Percentiles rank a stretch among this genome's conserved stretches.
phyloP scores from a whole-genome alignment of 208 protist species.

The Trypanosoma avium region DNA sequence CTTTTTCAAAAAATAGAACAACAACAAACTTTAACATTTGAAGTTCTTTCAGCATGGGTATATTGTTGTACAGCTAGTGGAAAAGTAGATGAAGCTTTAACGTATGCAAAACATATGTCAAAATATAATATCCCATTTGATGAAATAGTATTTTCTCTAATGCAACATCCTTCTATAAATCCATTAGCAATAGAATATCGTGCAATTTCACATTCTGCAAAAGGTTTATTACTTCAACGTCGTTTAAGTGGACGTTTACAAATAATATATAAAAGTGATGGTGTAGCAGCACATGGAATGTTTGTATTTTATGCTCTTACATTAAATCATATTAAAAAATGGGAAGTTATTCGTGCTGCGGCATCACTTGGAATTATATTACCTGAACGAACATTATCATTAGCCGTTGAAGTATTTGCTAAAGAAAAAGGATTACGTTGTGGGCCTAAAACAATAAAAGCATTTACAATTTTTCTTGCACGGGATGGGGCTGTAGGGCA shows the following conservation, averaged over 20 bases:
- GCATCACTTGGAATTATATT: slow-evolving; percentile 24
- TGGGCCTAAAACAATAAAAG: slow-evolving; percentile 60
- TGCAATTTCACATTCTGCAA: slow-evolving; percentile 37
- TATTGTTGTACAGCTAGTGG: slow-evolving; percentile 71
- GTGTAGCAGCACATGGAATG: slow-evolving; percentile 73
- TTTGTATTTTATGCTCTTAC: slow-evolving; percentile 82
- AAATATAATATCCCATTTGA: slow-evolving; percentile 56
- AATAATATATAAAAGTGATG: slow-evolving; percentile 13
- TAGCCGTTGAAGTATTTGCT: slow-evolving; percentile 56
- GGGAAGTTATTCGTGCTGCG: slow-evolving; percentile 62
- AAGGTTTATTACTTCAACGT: slow-evolving; percentile 71
- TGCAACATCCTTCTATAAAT: slow-evolving; percentile 77
- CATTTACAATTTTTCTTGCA: slow-evolving; percentile 36
- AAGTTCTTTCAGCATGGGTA: slow-evolving; percentile 64
- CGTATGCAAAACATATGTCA: slow-evolving; percentile 52
- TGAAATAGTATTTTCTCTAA: slow-evolving; percentile 61
- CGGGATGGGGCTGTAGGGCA: slow-evolving; percentile 33
- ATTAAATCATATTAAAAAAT: slow-evolving; percentile 70
- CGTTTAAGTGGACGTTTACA: slow-evolving; percentile 50
- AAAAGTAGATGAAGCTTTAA: slow-evolving; percentile 49
- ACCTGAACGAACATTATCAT: slow-evolving; percentile 54
- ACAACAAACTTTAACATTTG: slow-evolving; percentile 60
- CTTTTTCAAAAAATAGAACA: slow-evolving; percentile 77
- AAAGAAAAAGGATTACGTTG: slow-evolving; percentile 73
- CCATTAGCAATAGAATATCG: slow-evolving; percentile 30